Percentiles rank a stretch among this genome's conserved stretches.
phyloP scores from a whole-genome alignment of 495 filamentous ascomycete genomes.

The Penicillium ucsense region DNA sequence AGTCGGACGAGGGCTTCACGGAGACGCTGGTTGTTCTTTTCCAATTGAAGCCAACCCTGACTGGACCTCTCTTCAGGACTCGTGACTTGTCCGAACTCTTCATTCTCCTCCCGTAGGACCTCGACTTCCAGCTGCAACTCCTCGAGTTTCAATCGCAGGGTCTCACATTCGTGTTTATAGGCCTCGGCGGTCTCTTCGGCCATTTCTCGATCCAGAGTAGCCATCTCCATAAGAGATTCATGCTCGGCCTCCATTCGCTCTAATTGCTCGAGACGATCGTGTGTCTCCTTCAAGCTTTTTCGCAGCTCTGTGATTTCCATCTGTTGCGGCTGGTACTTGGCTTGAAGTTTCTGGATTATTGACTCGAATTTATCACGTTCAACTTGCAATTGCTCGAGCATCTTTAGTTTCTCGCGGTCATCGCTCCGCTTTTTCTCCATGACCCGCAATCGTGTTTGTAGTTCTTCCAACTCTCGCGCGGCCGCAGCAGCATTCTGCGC shows the following conservation, averaged over 20 bases:
- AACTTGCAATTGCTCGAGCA: slow-evolving; percentile 61
- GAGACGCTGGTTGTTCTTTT: slow-evolving; percentile 79
- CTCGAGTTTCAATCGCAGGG: slow-evolving; percentile 61
- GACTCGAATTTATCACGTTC: slow-evolving; percentile 80
- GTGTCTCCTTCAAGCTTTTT: slow-evolving; percentile 66
- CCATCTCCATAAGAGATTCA: slow-evolving; percentile 78
- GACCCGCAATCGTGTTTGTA: slow-evolving; percentile 67
- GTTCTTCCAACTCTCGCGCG: slow-evolving; percentile 62
- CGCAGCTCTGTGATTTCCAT: slow-evolving; percentile 69
- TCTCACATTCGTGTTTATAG: slow-evolving; percentile 70
- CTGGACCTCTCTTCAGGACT: slow-evolving; percentile 78
- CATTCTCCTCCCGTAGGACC: slow-evolving; percentile 78
- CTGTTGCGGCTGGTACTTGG: slow-evolving; percentile 80
- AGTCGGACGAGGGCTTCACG: slow-evolving; percentile 75
- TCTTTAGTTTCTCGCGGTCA: slow-evolving; percentile 79
- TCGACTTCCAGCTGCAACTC: slow-evolving; percentile 85
- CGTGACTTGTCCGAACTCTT: slow-evolving; percentile 71
- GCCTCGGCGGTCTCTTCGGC: slow-evolving; percentile 85
- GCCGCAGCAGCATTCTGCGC: slow-evolving; percentile 29
- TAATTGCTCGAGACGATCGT: slow-evolving; percentile 54
- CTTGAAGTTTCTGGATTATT: slow-evolving; percentile 85
- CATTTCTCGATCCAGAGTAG: slow-evolving; percentile 87
- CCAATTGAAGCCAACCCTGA: slow-evolving; percentile 84
- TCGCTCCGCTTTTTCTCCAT: slow-evolving; percentile 76
- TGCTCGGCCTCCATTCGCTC: slow-evolving; percentile 71